Evolutionary conservation across 345 rosid species (phyloP).

Genomic region (Stellera chamaejasme): DNA sequence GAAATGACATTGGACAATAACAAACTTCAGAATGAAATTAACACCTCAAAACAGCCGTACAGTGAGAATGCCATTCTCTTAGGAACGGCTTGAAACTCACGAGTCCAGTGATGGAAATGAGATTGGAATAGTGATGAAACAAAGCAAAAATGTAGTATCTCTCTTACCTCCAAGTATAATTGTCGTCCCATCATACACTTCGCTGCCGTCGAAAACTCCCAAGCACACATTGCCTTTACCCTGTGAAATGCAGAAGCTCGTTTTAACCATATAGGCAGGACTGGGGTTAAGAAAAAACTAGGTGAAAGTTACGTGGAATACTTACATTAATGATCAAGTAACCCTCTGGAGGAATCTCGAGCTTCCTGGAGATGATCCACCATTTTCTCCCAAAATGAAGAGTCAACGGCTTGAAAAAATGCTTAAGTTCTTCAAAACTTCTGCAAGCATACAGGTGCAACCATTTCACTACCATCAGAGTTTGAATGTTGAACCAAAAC

Average conservation of each 20-base stretch:
- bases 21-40: background rate
- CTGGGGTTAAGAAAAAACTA: background rate
- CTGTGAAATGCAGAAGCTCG: conserved; percentile 32
- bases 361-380: conserved; percentile 65
- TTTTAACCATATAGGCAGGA: background rate
- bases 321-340: conserved; percentile 77
- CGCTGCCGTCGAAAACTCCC: conserved; percentile 87
- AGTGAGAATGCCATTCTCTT: too few relatives aligned
- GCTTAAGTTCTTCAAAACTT: conserved; percentile 47
- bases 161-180: conserved; percentile 75
- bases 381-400: conserved; percentile 83
- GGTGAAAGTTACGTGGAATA: background rate
- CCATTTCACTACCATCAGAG: background rate
- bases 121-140: background rate
- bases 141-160: too few relatives aligned
- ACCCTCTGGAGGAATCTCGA: conserved; percentile 67
- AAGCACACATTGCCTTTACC: conserved; percentile 73
- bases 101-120: background rate
- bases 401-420: conserved; percentile 67
- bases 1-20: background rate
- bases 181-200: conserved; percentile 68
- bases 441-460: conserved; percentile 33
- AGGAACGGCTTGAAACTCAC: background rate
- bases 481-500: background rate
- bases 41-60: too few relatives aligned